Conservation (phyloP, 2,329 filamentous ascomycete genomes). For the Hymenoscyphus fructigenus region DNA sequence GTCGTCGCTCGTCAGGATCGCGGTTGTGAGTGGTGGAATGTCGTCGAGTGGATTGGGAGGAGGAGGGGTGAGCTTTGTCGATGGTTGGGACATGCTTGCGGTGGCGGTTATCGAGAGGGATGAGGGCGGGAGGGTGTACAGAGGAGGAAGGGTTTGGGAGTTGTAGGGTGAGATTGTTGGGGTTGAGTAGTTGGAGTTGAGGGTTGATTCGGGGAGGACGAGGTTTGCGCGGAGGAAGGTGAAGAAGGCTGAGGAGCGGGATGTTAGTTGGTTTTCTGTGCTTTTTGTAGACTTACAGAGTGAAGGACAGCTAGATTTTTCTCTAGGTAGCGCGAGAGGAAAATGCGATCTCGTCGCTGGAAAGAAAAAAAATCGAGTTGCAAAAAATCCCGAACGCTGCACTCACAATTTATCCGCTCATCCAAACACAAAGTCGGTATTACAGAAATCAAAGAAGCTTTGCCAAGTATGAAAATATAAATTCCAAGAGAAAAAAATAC, state of each 20-base stretch:
- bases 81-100: conserved; percentile 24
- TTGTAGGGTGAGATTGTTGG: conserved; percentile 59
- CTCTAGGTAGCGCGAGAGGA: background rate
- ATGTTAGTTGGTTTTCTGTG: background rate
- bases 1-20: conserved; percentile 50
- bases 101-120: conserved; percentile 40
- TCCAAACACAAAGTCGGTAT: conserved; percentile 6
- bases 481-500: conserved; percentile 8
- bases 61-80: conserved; percentile 24
- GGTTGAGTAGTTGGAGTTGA: conserved; percentile 60
- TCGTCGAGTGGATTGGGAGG: conserved; percentile 43
- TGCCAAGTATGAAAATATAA: conserved; percentile 10
- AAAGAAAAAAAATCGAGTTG: background rate
- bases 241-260: conserved; percentile 65
- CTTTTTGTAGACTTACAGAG: background rate
- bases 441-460: conserved; percentile 14
- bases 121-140: conserved; percentile 33
- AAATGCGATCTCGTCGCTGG: background rate
- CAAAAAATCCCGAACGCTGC: background rate
- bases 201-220: conserved; percentile 55
- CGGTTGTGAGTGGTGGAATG: conserved; percentile 64
- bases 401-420: background rate
- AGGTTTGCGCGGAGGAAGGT: conserved; percentile 79
- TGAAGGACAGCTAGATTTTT: background rate
- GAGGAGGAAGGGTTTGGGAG: conserved; percentile 40